A percentile compares a stretch with the other conserved stretches of the same genome.
Evolutionary conservation across 768 basidiomycete species (phyloP).

Genomic region (Leccinum subgranulosum): DNA sequence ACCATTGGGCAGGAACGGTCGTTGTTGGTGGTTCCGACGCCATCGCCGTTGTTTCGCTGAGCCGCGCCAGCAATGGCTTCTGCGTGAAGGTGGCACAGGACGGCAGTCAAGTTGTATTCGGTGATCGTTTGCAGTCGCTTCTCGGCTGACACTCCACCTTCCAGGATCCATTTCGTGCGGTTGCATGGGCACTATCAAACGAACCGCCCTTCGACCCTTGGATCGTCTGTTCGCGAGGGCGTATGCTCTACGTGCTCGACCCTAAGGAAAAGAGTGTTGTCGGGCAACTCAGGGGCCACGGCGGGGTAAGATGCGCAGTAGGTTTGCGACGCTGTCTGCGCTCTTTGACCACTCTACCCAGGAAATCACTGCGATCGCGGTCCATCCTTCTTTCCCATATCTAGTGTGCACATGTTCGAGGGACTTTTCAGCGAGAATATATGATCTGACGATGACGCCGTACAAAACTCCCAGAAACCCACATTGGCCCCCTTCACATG

Average conservation of each 20-base stretch:
- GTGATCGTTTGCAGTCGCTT: background rate
- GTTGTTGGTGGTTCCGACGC: slow-evolving; percentile 43
- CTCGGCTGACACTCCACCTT: slow-evolving; percentile 3
- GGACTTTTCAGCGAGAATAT: slow-evolving; percentile 68
- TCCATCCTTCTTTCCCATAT: slow-evolving; percentile 57
- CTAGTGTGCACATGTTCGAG: slow-evolving; percentile 69
- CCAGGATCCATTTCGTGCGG: slow-evolving; percentile 29
- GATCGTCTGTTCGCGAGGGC: slow-evolving; percentile 51
- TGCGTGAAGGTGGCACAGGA: slow-evolving; percentile 36
- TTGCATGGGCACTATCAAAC: slow-evolving; percentile 59
- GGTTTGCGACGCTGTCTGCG: background rate
- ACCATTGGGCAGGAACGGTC: slow-evolving; percentile 49
- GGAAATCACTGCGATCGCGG: slow-evolving; percentile 63
- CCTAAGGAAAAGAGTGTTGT: slow-evolving; percentile 37
- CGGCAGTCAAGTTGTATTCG: slow-evolving; percentile 15
- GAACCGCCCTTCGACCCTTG: slow-evolving; percentile 51
- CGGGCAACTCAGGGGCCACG: slow-evolving; percentile 63
- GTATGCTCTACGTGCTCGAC: slow-evolving; percentile 56
- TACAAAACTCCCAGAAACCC: slow-evolving; percentile 45
- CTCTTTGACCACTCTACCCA: slow-evolving; percentile 33
- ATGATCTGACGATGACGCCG: slow-evolving; percentile 48
- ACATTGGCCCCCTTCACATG: slow-evolving; percentile 50
- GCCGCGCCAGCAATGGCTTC: slow-evolving; percentile 17
- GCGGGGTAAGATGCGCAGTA: slow-evolving; percentile 51
- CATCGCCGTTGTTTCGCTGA: slow-evolving; percentile 37